phyloP scores from a whole-genome alignment of 805 yeast species.

The Candida coquimbonensis region DNA sequence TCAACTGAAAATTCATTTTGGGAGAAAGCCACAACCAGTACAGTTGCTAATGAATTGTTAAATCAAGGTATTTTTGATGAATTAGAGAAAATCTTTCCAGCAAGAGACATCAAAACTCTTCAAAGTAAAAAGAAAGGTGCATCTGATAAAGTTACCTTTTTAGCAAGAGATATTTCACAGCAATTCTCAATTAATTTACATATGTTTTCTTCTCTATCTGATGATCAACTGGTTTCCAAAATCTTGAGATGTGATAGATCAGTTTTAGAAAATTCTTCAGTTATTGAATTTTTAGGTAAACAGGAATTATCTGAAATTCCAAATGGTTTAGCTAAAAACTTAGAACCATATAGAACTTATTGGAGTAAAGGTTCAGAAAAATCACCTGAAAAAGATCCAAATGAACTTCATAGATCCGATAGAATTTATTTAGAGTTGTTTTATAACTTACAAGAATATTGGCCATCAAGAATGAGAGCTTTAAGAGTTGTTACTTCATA shows the following conservation, averaged over 20 bases:
- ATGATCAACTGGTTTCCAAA: conserved; percentile 59
- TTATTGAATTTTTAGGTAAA: conserved; percentile 77
- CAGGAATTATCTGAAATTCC: conserved; percentile 73
- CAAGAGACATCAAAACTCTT: conserved; percentile 52
- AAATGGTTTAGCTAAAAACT: conserved; percentile 57
- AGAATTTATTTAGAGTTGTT: conserved; percentile 75
- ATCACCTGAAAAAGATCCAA: conserved; percentile 58
- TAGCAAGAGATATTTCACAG: conserved; percentile 83
- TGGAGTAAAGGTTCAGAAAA: conserved; percentile 31
- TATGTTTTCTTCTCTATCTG: conserved; percentile 55
- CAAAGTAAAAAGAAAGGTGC: conserved; percentile 32
- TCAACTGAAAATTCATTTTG: conserved; percentile 81
- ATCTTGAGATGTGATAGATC: conserved; percentile 72
- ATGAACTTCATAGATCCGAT: conserved; percentile 81
- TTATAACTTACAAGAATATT: conserved; percentile 78
- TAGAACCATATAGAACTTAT: conserved; percentile 75
- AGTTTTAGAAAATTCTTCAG: conserved; percentile 59
- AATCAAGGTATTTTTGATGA: conserved; percentile 78
- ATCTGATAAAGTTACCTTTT: conserved; percentile 39
- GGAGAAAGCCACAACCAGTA: conserved; percentile 54
- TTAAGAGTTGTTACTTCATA: conserved; percentile 59
- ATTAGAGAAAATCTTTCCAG: conserved; percentile 82
- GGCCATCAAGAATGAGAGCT: conserved; percentile 90
- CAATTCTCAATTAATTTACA: conserved; percentile 94
- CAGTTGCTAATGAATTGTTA: conserved; percentile 50